Percentiles rank a stretch among this genome's conserved stretches.
Conservation (phyloP, 176 grass and related monocot species). For the Ensete glaucum region DNA sequence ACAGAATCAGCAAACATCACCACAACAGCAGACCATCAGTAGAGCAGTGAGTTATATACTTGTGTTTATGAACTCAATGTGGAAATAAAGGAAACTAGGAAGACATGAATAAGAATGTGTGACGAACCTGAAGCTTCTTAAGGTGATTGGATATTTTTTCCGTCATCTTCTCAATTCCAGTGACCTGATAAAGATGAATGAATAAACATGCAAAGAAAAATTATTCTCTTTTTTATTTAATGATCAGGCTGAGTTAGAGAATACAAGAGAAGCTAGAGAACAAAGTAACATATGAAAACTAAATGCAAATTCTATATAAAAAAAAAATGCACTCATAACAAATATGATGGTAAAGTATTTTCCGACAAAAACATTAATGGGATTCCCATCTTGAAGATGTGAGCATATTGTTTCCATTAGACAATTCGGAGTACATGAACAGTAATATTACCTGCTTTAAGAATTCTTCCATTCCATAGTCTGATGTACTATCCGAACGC, state of each 20-base stretch:
- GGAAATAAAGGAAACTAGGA: not conserved
- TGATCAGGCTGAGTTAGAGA: no score
- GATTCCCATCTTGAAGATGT: not conserved
- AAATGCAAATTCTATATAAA: not conserved
- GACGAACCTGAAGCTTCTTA: constrained; percentile 44
- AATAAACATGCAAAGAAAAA: not conserved
- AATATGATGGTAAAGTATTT: no score
- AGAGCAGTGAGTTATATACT: not conserved
- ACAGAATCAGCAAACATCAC: no score
- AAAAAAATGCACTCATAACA: no score
- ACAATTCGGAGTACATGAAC: not conserved
- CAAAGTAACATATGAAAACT: not conserved
- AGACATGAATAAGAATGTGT: not conserved
- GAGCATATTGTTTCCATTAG: not conserved
- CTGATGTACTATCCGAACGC: constrained; percentile 25
- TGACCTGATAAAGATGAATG: constrained; percentile 23
- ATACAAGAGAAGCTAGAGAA: no score
- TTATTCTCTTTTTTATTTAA: no score
- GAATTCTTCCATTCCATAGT: constrained; percentile 57
- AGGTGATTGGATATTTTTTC: constrained; percentile 47
- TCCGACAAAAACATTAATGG: no score
- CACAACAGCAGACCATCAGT: no score
- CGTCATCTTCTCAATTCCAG: constrained; percentile 35
- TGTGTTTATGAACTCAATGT: not conserved
- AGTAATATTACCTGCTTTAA: constrained; percentile 35